phyloP scores from a whole-genome alignment of 768 basidiomycete genomes.

The Daedaleopsis sinensis region DNA sequence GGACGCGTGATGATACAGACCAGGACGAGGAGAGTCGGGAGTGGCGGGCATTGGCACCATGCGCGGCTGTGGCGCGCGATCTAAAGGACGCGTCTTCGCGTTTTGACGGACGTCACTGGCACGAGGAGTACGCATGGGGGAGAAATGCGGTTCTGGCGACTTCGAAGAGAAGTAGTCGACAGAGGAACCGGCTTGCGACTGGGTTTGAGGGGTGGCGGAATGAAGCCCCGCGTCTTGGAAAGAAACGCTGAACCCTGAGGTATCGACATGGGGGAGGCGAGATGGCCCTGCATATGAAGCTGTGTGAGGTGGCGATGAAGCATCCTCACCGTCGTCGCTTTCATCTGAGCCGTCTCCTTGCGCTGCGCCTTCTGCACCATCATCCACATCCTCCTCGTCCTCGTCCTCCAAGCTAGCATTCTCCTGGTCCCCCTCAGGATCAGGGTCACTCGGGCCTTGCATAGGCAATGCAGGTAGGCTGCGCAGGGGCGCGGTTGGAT shows the following conservation, averaged over 20 bases:
- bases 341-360: constrained; percentile 38
- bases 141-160: constrained; percentile 8
- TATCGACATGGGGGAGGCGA: constrained; percentile 18
- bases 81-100: not conserved
- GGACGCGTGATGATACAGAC: constrained; percentile 62
- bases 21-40: constrained; percentile 36
- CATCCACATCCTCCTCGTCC: constrained; percentile 33
- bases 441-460: constrained; percentile 42
- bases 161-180: constrained; percentile 36
- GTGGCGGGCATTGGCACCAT: constrained; percentile 31
- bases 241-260: constrained; percentile 22
- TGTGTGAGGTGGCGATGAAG: not conserved
- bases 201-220: constrained; percentile 11
- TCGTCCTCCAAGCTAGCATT: constrained; percentile 36
- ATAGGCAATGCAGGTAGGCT: constrained; percentile 59
- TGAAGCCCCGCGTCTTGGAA: constrained; percentile 20
- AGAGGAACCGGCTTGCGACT: constrained; percentile 6
- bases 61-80: constrained; percentile 15
- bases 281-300: not conserved
- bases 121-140: constrained; percentile 29
- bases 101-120: constrained; percentile 22
- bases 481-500: constrained; percentile 40
- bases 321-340: constrained; percentile 40
- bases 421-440: constrained; percentile 28
- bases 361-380: constrained; percentile 21